Conservation (phyloP, 805 yeast genomes). For the Sungouiella blattae region DNA sequence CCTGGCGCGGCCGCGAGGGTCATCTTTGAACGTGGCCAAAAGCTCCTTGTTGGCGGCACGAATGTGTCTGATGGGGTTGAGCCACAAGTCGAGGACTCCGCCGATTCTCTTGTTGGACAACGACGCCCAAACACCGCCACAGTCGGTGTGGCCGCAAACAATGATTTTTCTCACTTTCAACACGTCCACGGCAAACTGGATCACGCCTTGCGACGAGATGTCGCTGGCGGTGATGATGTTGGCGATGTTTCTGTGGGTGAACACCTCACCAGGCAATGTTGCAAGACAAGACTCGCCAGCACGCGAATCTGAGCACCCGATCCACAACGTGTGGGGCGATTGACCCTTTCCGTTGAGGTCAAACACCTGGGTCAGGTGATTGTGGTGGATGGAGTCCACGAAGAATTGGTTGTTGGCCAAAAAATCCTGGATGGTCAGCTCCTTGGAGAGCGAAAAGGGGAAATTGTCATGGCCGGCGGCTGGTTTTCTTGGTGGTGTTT, state of each 20-base stretch:
- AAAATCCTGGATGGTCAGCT: slow-evolving; percentile 15
- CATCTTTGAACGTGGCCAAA: slow-evolving; percentile 13
- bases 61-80: slow-evolving; percentile 19
- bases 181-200: slow-evolving; percentile 19
- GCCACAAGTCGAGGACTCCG: slow-evolving; percentile 21
- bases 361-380: slow-evolving; percentile 16
- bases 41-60: slow-evolving; percentile 16
- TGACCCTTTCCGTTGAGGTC: slow-evolving; percentile 20
- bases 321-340: slow-evolving; percentile 20
- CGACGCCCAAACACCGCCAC: slow-evolving; percentile 21
- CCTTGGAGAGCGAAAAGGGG: slow-evolving; percentile 47
- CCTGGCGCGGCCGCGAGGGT: slow-evolving; percentile 16
- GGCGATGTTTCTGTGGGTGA: slow-evolving; percentile 20
- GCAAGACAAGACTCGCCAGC: slow-evolving; percentile 18
- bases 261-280: slow-evolving; percentile 19
- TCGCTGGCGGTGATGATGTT: slow-evolving; percentile 18
- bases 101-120: slow-evolving; percentile 18
- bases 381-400: slow-evolving; percentile 18
- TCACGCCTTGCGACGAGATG: slow-evolving; percentile 18
- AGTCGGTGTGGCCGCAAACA: slow-evolving; percentile 20
- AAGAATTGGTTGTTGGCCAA: slow-evolving; percentile 18
- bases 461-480: slow-evolving; percentile 21
- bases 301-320: slow-evolving; percentile 19
- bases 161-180: slow-evolving; percentile 18
- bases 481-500: slow-evolving; percentile 9